Evolutionary conservation across 192 early-diverging fungal species (phyloP), one percentile per base, ranked within the genome.

Genomic region (Rhizophagus sp.): DNA sequence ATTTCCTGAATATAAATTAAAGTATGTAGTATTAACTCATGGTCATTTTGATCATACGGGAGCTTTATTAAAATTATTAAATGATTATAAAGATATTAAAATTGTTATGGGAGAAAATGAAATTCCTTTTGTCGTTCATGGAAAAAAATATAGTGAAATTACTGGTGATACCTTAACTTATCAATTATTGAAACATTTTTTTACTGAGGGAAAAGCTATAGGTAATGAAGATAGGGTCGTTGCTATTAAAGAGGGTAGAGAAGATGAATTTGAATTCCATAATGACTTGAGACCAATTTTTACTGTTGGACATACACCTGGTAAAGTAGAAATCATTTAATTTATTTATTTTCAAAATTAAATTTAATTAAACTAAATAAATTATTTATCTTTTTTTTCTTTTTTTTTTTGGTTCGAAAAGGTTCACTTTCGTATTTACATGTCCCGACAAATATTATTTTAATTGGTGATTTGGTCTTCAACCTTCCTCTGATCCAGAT

Each of bases 11-110:
- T 82, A 83, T 71, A 65, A 69, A 1, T 77, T 85, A 25, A 82
- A 82, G 5, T 85, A 80, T 68, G 76, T 85, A 17, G 83, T 78
- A 24, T 78, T 85, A 71, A 85, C 84, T 1, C 84, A 85, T 27
- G 80, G 49, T 17, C 84, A 85, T 30, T 68, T 83, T 62, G 84
- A 85, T 66, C 84, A 85, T 57, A 85, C 84, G 4, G 84, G 80
- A 13, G 82, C 82, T 19, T 36, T 76, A 6, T 62, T 73, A 4
- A 79, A 75, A 12, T 65, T 85, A 64, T 64, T 85, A 49, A 73
- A 81, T 57, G 83, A 82, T 49, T 83, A 85, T 75, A 70, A 79
- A 9, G 78, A 71, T 15, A 39, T 79, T 50, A 85, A 83, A 73
- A 76, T 77, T 25, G 80, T 85, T 10, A 81, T 85, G 7, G 82